These are phyloP conservation scores for Penicillium fimorum DNA, from an alignment of 495 filamentous ascomycete species.

Conservation along the genomic window DNA sequence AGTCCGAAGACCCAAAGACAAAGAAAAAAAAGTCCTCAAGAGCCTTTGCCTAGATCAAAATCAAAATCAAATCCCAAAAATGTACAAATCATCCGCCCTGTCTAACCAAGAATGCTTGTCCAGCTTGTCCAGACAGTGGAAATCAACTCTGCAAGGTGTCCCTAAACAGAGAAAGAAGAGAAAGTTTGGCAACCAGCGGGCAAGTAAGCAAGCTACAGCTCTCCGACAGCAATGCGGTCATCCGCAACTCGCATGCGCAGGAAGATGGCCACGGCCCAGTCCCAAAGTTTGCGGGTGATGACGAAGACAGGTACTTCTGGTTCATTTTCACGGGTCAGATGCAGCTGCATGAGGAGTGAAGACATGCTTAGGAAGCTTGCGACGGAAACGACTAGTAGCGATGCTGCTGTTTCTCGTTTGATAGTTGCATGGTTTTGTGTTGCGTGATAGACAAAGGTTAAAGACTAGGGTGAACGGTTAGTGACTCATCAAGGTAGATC, in stretches of 20 bases:
- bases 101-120: conserved; percentile 2
- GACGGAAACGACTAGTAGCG: conserved; percentile 72
- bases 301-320: conserved; percentile 61
- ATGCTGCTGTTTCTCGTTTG: conserved; percentile 74
- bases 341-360: conserved; percentile 64
- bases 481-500: not conserved
- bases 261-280: conserved; percentile 42
- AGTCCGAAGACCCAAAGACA: not conserved
- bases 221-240: conserved; percentile 21
- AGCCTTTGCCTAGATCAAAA: not conserved
- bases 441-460: conserved; percentile 77
- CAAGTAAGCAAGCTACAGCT: conserved; percentile 22
- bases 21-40: not conserved
- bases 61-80: conserved; percentile 8
- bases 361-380: conserved; percentile 76
- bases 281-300: conserved; percentile 49
- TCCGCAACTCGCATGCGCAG: conserved; percentile 43
- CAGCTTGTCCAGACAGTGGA: not conserved
- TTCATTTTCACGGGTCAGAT: conserved; percentile 63
- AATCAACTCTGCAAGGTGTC: conserved; percentile 8
- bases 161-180: conserved; percentile 1
- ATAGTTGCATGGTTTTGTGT: conserved; percentile 80
- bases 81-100: not conserved
- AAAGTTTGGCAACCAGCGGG: not conserved
- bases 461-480: conserved; percentile 47